These are phyloP conservation scores for Stagonosporopsis tanaceti DNA, from an alignment of 2,329 filamentous ascomycete species.

Conservation along the genomic window DNA sequence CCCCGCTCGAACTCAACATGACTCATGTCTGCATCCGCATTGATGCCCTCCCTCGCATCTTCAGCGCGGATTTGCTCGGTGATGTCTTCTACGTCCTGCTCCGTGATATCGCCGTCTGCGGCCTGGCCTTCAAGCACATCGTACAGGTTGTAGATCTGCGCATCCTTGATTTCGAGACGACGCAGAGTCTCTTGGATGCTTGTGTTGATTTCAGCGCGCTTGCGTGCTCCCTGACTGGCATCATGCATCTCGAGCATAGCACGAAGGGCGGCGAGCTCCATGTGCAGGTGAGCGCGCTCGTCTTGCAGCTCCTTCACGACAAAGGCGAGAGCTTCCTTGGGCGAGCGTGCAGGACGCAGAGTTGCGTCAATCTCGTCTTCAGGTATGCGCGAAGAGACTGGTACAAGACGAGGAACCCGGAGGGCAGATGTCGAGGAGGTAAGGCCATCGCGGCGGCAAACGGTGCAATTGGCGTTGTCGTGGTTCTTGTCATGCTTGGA, in stretches of 20 bases:
- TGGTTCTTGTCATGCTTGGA: constrained; percentile 53
- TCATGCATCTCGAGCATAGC: constrained; percentile 70
- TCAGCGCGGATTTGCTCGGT: constrained; percentile 53
- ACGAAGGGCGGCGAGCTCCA: constrained; percentile 70
- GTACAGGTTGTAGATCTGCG: constrained; percentile 82
- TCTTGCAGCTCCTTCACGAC: constrained; percentile 84
- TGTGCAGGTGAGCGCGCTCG: constrained; percentile 78
- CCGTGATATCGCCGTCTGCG: constrained; percentile 63
- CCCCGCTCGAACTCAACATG: constrained; percentile 39
- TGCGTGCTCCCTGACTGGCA: constrained; percentile 65
- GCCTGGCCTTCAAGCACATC: constrained; percentile 81
- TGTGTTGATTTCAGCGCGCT: constrained; percentile 67
- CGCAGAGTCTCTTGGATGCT: constrained; percentile 69
- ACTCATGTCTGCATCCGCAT: constrained; percentile 15
- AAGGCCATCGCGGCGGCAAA: constrained; percentile 59
- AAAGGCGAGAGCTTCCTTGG: constrained; percentile 76
- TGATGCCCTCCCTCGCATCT: constrained; percentile 28
- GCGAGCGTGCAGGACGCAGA: constrained; percentile 68
- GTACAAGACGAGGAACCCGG: constrained; percentile 59
- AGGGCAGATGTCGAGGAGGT: constrained; percentile 40
- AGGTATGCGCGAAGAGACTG: constrained; percentile 59
- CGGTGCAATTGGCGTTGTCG: constrained; percentile 63
- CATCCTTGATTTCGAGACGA: constrained; percentile 74
- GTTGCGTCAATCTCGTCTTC: constrained; percentile 65
- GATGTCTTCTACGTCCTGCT: constrained; percentile 54